Evolutionary conservation across 176 grass and related monocot species (phyloP).

Genomic region (Miscanthus lutarioriparius): DNA sequence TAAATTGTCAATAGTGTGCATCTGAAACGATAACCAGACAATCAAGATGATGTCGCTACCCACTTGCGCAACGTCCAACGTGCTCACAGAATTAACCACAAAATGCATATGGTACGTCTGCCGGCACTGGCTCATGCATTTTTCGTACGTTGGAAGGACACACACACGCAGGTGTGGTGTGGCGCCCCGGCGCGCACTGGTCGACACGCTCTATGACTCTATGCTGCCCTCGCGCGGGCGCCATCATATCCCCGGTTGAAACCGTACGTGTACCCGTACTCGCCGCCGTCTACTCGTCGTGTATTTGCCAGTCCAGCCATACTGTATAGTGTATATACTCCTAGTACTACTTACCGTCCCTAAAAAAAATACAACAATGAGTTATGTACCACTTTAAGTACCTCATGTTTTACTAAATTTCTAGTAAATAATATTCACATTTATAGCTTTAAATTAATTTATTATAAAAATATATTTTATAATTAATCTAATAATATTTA

Average conservation of each 20-base stretch:
- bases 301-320: background rate
- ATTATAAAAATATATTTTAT: too few species aligned
- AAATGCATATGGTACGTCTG: background rate
- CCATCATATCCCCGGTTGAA: background rate
- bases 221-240: background rate
- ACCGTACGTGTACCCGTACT: background rate
- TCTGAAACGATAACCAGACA: background rate
- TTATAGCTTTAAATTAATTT: too few species aligned
- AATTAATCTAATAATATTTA: too few species aligned
- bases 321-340: too few species aligned
- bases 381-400: too few species aligned
- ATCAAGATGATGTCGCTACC: background rate
- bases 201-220: too few species aligned
- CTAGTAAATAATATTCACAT: too few species aligned
- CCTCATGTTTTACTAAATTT: too few species aligned
- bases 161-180: too few species aligned
- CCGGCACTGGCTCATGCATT: background rate
- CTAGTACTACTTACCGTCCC: too few species aligned
- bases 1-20: slow-evolving; percentile 15
- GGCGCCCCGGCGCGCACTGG: too few species aligned
- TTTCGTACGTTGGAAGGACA: background rate
- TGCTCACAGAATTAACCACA: background rate
- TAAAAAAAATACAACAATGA: too few species aligned
- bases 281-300: background rate
- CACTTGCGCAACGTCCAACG: slow-evolving; percentile 2